Percentiles rank a stretch among this genome's conserved stretches.
phyloP scores from a whole-genome alignment of 306 rosid genomes.

The Calophaca sinica region DNA sequence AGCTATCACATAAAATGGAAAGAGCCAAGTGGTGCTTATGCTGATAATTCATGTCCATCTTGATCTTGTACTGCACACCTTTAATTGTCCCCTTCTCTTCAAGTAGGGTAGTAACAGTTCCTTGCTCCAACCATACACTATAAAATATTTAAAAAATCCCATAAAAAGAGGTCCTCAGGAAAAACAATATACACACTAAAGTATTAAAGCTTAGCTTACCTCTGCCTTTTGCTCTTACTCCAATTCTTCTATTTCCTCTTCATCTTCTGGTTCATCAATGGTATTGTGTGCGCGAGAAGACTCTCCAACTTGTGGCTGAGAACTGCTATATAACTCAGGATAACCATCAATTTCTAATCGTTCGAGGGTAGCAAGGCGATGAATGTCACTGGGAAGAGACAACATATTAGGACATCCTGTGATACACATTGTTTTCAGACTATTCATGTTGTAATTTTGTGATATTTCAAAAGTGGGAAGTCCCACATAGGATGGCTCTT shows the following conservation, averaged over 20 bases:
- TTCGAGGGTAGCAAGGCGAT: conserved; percentile 10
- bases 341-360: background rate
- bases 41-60: conserved; percentile 49
- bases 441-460: too few relatives aligned
- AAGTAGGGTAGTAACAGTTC: conserved; percentile 80
- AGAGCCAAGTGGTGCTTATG: conserved; percentile 84
- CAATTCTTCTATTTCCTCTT: background rate
- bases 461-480: too few relatives aligned
- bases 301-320: background rate
- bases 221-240: background rate
- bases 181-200: too few relatives aligned
- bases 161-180: background rate
- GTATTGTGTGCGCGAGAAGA: background rate
- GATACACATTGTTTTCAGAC: background rate
- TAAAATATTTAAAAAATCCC: background rate
- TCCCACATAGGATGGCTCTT: too few relatives aligned
- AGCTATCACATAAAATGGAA: background rate
- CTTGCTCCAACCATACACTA: conserved; percentile 75
- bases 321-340: background rate
- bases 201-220: background rate
- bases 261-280: background rate
- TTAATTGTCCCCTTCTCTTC: conserved; percentile 73
- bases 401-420: background rate
- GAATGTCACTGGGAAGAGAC: conserved; percentile 27
- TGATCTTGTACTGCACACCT: conserved; percentile 73